phyloP scores from a whole-genome alignment of 495 filamentous ascomycete species.

The Penicillium pancosmium region DNA sequence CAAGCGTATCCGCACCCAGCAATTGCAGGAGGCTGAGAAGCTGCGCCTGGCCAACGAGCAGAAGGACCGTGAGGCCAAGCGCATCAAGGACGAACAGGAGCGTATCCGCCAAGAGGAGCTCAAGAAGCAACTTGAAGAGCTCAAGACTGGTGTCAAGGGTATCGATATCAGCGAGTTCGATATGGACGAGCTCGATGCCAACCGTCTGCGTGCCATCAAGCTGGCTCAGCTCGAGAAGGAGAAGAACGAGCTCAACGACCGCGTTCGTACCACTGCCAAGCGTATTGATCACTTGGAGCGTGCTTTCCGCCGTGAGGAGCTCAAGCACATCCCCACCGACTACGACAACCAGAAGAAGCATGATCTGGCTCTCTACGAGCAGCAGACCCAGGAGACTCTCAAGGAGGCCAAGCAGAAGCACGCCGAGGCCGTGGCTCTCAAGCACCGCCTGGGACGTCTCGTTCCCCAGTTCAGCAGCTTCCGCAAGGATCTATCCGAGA shows the following conservation, averaged over 20 bases:
- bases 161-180: conserved; percentile 79
- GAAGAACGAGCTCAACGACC: conserved; percentile 91
- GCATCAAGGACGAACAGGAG: conserved; percentile 85
- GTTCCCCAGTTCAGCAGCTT: conserved; percentile 81
- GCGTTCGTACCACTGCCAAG: conserved; percentile 87
- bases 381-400: conserved; percentile 71
- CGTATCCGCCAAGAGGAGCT: conserved; percentile 91
- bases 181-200: conserved; percentile 81
- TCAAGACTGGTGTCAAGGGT: conserved; percentile 82
- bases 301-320: conserved; percentile 91
- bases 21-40: conserved; percentile 83
- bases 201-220: conserved; percentile 89
- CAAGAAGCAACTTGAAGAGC: conserved; percentile 92
- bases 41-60: conserved; percentile 88
- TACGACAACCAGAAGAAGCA: conserved; percentile 81
- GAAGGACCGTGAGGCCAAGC: conserved; percentile 83
- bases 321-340: conserved; percentile 86
- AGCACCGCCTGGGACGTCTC: conserved; percentile 84
- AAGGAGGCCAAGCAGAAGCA: conserved; percentile 83
- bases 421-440: conserved; percentile 85
- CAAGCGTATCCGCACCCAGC: conserved; percentile 80
- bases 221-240: conserved; percentile 94
- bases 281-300: conserved; percentile 97
- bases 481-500: conserved; percentile 74
- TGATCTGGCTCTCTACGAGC: conserved; percentile 80